These are phyloP conservation scores for Naegleria gruberi DNA, from an alignment of 208 protist genomes.

Conservation along the genomic window DNA sequence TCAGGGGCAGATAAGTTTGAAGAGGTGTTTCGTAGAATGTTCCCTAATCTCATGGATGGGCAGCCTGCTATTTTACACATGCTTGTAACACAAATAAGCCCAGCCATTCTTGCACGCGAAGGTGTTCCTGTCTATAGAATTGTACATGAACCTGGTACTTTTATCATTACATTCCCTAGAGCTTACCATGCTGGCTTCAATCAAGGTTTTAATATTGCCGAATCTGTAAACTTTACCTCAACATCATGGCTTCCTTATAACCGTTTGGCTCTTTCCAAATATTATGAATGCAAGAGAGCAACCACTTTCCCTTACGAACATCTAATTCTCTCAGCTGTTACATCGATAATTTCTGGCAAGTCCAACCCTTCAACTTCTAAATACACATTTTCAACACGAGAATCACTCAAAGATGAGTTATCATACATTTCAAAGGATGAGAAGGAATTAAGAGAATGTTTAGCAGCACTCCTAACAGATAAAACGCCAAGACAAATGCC, in stretches of 20 bases:
- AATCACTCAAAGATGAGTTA: neutral
- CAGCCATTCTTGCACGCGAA: constrained; percentile 27
- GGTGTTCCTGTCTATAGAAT: constrained; percentile 40
- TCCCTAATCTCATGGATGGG: constrained; percentile 37
- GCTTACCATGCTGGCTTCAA: constrained; percentile 64
- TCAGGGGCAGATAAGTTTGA: constrained; percentile 41
- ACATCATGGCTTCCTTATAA: constrained; percentile 50
- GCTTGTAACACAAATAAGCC: constrained; percentile 49
- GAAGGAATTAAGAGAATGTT: neutral
- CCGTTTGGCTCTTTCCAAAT: neutral
- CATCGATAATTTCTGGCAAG: neutral
- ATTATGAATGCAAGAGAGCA: neutral
- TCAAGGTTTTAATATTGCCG: constrained; percentile 58
- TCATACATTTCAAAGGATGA: neutral
- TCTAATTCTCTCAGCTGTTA: neutral
- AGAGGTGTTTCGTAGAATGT: constrained; percentile 29
- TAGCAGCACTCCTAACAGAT: neutral
- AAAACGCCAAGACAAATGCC: neutral
- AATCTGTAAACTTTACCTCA: constrained; percentile 57
- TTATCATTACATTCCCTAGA: constrained; percentile 58
- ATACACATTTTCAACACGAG: neutral
- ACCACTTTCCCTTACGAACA: constrained; percentile 7
- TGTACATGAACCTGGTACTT: constrained; percentile 45
- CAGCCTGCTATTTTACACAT: constrained; percentile 49
- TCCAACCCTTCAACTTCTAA: neutral